Evolutionary conservation across 2,329 filamentous ascomycete genomes (phyloP), one percentile per base, ranked within the genome.

Genomic region (Trichophyton schoenleinii): DNA sequence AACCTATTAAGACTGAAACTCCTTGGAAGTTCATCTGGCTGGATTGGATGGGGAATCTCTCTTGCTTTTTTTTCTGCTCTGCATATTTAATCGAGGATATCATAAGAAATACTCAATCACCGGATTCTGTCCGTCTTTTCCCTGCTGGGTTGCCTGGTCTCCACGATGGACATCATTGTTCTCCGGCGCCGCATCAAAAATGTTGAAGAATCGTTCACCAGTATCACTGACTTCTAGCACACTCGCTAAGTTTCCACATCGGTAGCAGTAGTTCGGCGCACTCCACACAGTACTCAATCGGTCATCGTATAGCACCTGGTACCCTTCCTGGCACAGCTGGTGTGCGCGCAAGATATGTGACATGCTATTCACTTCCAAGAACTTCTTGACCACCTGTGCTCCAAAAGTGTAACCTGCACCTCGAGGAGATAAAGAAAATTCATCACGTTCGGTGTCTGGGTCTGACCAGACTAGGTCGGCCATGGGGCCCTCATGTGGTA

Each of bases 401-500:
- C 94, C 94, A 72, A 99, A 99, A 0, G 92, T 97, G 74, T 99
- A 99, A 25, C 94, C 94, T 20, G 94, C 94, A 49, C 94, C 94
- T 64, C 94, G 83, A 1, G 94, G 94, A 6, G 89, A 95, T 15
- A 99, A 82, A 5, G 89, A 95, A 75, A 99, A 99, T 74, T 99
- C 94, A 75, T 99, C 94, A 62, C 91, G 84, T 68, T 99, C 94
- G n/a, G 89, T 87, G 72, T 99, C 94, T 0, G 94, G 94, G 72
- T 99, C 94, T 20, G 91, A 96, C 94, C 94, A 99, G 36, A 99
- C 94, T 3, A 99, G 79, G 74, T 99, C 94, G n/a, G 94, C 94
- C 94, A 99, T 99, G 38, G 94, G 94, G 0, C 94, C 94, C 76
- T 99, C 94, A 76, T 99, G 94, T 3, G 94, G 94, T 63, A 99